Base-by-base conservation (phyloP, 1,284 basidiomycete genomes). In the Rhizoctonia solani region DNA sequence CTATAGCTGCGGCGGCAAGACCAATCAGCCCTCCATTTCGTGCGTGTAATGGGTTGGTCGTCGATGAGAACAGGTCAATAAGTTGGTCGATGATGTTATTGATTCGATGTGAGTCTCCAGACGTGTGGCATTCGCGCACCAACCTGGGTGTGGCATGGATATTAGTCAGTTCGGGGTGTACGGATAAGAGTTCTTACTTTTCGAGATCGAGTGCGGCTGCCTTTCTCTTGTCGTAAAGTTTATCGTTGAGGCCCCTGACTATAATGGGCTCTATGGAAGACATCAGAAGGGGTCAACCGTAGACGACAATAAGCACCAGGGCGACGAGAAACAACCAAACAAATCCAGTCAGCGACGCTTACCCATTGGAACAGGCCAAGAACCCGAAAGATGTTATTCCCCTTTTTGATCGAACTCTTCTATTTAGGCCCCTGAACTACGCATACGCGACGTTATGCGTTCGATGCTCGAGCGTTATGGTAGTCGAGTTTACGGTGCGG, bases 11-110 rank as follows among this genome's bases (percentile, higher is more conserved):
- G 29, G 93, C 96, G 1, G 97, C 97, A 0, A 99, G 85, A 14
- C 97, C 97, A 74, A 99, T 98, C 63, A 98, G 83, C 39, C 95
- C 96, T 42, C 97, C 97, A 75, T 97, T 98, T 56, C 95, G 85
- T 50, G 93, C 88, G 74, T 97, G 94, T 42, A 95, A 80, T 1
- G 92, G 87, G 74, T 94, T 93, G 19, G 86, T 82, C 9, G 85
- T 78, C 70, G 90, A 88, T 74, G 81, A 89, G 79, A 96, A 95
- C 87, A 96, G 92, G 30, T 92, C 92, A 71, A 94, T 90, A 69
- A 99, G 85, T 75, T 98, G 95, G 79, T 96, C 92, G 71, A 99
- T 89, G 73, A 99, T 97, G 73, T 88, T 83, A 68, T 83, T 83
- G 74, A 98, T 95, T 27, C 90, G 86, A 5, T 87, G 83, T 53